phyloP scores from a whole-genome alignment of 352 stramenopile species.

The Plasmopara viticola region DNA sequence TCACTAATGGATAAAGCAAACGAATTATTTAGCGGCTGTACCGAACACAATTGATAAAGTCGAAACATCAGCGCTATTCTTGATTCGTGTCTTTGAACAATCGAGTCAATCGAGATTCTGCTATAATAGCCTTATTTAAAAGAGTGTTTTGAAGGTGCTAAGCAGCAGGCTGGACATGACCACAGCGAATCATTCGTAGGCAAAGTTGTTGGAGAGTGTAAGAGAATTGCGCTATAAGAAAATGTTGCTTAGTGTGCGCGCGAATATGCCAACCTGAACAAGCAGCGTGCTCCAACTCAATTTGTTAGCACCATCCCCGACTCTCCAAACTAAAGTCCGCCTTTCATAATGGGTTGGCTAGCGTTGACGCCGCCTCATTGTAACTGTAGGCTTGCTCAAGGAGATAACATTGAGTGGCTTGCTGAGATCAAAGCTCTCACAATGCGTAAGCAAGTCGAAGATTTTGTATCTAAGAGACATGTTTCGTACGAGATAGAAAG shows the following conservation, averaged over 20 bases:
- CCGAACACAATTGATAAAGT: no score
- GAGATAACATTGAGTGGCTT: not conserved
- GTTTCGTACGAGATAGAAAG: not conserved
- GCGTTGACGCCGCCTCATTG: not conserved
- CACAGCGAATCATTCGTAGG: not conserved
- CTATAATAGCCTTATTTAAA: not conserved
- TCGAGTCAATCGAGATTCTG: not conserved
- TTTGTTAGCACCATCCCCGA: not conserved
- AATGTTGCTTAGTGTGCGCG: not conserved
- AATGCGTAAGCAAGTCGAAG: not conserved
- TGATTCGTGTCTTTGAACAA: not conserved
- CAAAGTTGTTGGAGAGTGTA: not conserved
- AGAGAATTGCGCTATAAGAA: not conserved
- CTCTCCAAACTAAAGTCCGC: not conserved
- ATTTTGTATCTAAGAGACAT: not conserved
- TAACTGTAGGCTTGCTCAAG: not conserved
- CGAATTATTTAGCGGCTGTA: no score
- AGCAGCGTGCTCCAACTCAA: not conserved
- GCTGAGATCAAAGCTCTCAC: not conserved
- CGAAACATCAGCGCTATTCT: no score
- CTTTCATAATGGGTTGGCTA: not conserved
- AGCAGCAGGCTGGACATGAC: not conserved
- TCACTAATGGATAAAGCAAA: no score
- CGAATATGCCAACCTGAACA: not conserved
- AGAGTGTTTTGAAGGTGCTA: not conserved